Evolutionary conservation across 805 yeast genomes (phyloP).

Genomic region (Kregervanrija pseudodelftensis): DNA sequence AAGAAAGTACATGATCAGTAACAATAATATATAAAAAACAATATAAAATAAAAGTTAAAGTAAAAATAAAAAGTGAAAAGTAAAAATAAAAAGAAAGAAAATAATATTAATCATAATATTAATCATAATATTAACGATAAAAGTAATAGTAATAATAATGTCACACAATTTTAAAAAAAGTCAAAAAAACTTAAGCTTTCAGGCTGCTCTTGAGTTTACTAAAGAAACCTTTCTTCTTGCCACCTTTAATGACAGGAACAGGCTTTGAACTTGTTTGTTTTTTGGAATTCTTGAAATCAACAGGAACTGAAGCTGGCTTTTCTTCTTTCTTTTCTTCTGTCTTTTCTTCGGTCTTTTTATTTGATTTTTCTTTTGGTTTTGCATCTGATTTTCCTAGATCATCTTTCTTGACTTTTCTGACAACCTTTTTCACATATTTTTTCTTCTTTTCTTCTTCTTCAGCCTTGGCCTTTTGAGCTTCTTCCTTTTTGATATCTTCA

Average conservation of each 20-base stretch:
- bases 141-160: constrained; percentile 1
- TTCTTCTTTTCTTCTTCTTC: constrained; percentile 16
- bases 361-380: constrained; percentile 8
- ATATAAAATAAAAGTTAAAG: constrained; percentile 2
- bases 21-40: background rate
- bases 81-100: background rate
- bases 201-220: constrained; percentile 31
- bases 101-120: background rate
- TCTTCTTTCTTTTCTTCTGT: constrained; percentile 9
- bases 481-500: constrained; percentile 16
- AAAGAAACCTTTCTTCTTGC: constrained; percentile 34
- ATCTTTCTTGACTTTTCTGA: constrained; percentile 24
- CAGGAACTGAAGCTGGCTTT: constrained; percentile 4
- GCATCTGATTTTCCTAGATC: background rate
- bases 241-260: constrained; percentile 18
- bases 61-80: no score
- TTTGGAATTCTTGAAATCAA: background rate
- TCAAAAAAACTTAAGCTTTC: background rate
- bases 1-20: no score
- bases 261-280: constrained; percentile 1
- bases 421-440: constrained; percentile 27
- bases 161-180: background rate
- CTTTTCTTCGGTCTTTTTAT: constrained; percentile 10
- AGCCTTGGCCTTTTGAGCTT: background rate
- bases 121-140: background rate